These are phyloP conservation scores for Boechera stricta DNA, from an alignment of 345 rosid species.

Conservation along the genomic window DNA sequence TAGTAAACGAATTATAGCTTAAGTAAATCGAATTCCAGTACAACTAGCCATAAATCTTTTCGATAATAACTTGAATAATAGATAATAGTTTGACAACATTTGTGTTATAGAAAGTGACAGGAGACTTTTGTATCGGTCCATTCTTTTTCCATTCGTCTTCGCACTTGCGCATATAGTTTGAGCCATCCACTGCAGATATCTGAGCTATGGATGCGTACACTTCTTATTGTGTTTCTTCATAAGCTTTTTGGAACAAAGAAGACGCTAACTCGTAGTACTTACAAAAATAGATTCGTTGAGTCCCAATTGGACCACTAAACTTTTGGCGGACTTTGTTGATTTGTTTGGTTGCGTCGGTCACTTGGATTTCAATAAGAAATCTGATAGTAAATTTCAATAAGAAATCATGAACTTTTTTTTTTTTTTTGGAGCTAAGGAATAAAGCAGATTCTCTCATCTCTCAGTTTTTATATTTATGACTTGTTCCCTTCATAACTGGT, in stretches of 20 bases:
- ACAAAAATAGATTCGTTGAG: background rate
- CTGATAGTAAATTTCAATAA: background rate
- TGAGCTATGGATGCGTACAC: background rate
- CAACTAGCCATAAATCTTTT: background rate
- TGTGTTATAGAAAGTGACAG: background rate
- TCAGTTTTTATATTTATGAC: background rate
- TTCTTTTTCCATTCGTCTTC: background rate
- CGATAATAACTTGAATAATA: background rate
- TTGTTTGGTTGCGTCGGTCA: background rate
- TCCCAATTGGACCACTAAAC: background rate
- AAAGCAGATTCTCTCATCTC: background rate
- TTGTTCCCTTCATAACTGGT: background rate
- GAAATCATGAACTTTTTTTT: background rate
- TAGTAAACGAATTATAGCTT: background rate
- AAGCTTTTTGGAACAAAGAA: background rate
- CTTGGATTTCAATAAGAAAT: background rate
- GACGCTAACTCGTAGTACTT: background rate
- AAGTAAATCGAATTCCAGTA: background rate
- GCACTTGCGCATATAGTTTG: background rate
- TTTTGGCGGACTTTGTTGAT: background rate
- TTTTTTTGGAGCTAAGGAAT: background rate
- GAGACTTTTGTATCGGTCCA: conserved; percentile 6
- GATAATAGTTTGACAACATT: conserved; percentile 2
- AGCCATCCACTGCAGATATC: background rate
- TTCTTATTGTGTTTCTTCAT: background rate